Percentiles rank a stretch among this genome's conserved stretches.
Conservation (phyloP, 805 yeast genomes). For the Starmerella scarabaei region DNA sequence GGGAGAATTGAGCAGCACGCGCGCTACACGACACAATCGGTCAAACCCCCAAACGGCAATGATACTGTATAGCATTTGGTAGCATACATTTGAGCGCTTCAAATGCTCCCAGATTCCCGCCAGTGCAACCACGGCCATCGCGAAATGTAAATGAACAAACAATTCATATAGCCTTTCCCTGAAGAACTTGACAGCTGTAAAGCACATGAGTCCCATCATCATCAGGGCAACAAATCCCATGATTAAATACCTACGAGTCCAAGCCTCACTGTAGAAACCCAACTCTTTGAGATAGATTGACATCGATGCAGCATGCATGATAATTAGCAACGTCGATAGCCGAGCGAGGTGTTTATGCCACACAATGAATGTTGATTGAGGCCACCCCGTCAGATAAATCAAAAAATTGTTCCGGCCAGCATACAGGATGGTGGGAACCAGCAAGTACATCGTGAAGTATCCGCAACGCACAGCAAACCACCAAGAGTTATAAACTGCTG, state of each 20-base stretch:
- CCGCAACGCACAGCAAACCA: constrained; percentile 8
- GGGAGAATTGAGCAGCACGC: constrained; percentile 29
- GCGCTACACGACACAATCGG: constrained; percentile 41
- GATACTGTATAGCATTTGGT: constrained; percentile 36
- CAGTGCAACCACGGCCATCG: constrained; percentile 36
- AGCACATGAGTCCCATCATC: constrained; percentile 30
- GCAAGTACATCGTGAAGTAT: constrained; percentile 12
- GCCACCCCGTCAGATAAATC: constrained; percentile 46
- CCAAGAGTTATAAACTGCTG: not conserved
- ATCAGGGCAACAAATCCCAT: constrained; percentile 20
- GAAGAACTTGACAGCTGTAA: constrained; percentile 39
- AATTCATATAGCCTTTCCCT: constrained; percentile 44
- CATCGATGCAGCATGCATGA: constrained; percentile 22
- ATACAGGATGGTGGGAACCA: constrained; percentile 28
- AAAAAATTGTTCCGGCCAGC: constrained; percentile 65
- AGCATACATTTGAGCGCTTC: constrained; percentile 11
- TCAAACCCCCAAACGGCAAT: constrained; percentile 63
- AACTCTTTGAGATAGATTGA: constrained; percentile 12
- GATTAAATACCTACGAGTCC: constrained; percentile 15
- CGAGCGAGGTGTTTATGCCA: constrained; percentile 37
- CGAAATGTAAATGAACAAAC: constrained; percentile 42
- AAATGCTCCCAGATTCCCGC: constrained; percentile 46
- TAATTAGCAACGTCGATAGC: constrained; percentile 15
- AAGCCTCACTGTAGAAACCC: constrained; percentile 7
- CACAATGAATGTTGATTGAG: constrained; percentile 43